Conservation (phyloP, 1,139 yeast genomes). For the Magnusiomyces starmeri region DNA sequence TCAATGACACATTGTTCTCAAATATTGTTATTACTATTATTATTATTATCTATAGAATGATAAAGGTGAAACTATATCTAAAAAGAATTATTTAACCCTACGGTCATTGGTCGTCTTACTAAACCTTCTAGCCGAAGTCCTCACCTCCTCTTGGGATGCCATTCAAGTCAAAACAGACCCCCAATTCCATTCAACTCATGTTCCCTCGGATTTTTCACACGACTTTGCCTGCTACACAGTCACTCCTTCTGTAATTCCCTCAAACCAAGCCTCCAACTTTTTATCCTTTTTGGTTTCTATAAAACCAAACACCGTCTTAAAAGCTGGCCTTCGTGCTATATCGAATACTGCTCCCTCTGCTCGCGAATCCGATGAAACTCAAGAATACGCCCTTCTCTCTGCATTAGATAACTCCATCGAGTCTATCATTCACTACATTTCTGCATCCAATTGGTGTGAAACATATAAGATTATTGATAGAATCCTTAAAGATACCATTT, state of each 20-base stretch:
- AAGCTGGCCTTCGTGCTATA: slow-evolving; percentile 9
- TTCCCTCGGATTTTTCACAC: slow-evolving; percentile 4
- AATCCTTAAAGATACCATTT: slow-evolving; percentile 8
- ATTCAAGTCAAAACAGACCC: slow-evolving; percentile 10
- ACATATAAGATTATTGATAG: slow-evolving; percentile 19
- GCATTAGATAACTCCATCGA: slow-evolving; percentile 45
- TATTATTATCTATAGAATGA: no score
- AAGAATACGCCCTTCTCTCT: slow-evolving; percentile 22
- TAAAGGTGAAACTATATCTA: slow-evolving; percentile 4
- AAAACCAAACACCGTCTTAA: slow-evolving; percentile 14
- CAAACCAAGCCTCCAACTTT: slow-evolving; percentile 18
- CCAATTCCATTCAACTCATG: neutral
- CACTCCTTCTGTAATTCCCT: slow-evolving; percentile 6
- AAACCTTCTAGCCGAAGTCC: slow-evolving; percentile 10
- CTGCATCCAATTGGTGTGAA: slow-evolving; percentile 50
- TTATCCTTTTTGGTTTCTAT: slow-evolving; percentile 11
- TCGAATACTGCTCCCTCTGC: slow-evolving; percentile 1
- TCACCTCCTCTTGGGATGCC: slow-evolving; percentile 12
- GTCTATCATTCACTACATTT: slow-evolving; percentile 42
- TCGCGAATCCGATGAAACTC: neutral
- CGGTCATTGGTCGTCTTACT: slow-evolving; percentile 11
- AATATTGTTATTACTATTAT: no score
- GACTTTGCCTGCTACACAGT: slow-evolving; percentile 12
- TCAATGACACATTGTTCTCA: neutral
- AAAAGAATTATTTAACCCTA: slow-evolving; percentile 9